Evolutionary conservation across 2,329 filamentous ascomycete species (phyloP).

Genomic region (Hypoxylon sp.): DNA sequence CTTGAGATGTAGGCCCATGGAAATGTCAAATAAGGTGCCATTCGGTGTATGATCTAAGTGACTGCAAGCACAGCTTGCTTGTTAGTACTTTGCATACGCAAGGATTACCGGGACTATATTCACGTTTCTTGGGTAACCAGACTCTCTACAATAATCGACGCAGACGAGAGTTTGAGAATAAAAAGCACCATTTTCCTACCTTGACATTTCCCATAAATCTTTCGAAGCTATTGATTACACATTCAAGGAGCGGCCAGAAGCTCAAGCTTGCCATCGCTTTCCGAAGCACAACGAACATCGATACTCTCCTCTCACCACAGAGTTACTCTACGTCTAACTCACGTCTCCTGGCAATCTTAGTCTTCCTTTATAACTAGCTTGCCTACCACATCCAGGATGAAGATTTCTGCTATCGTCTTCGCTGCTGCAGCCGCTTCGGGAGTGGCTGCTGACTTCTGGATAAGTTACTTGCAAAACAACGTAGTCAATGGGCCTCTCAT

Average conservation of each 20-base stretch:
- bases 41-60: background rate
- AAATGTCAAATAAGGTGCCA: background rate
- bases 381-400: conserved; percentile 14
- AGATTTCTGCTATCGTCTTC: conserved; percentile 7
- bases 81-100: background rate
- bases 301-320: background rate
- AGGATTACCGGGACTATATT: background rate
- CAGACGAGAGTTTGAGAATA: background rate
- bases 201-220: background rate
- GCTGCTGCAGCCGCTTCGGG: conserved; percentile 7
- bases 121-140: background rate
- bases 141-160: background rate
- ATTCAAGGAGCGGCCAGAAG: no score
- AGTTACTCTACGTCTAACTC: background rate
- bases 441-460: conserved; percentile 26
- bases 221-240: background rate
- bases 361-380: background rate
- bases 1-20: background rate
- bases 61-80: background rate
- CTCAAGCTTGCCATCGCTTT: background rate
- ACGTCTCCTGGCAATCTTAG: background rate
- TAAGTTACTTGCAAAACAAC: conserved; percentile 3
- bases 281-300: background rate
- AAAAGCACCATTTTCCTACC: background rate
- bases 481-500: background rate